Evolutionary conservation across 768 basidiomycete genomes (phyloP).

Genomic region (Panaeolus papilionaceus): DNA sequence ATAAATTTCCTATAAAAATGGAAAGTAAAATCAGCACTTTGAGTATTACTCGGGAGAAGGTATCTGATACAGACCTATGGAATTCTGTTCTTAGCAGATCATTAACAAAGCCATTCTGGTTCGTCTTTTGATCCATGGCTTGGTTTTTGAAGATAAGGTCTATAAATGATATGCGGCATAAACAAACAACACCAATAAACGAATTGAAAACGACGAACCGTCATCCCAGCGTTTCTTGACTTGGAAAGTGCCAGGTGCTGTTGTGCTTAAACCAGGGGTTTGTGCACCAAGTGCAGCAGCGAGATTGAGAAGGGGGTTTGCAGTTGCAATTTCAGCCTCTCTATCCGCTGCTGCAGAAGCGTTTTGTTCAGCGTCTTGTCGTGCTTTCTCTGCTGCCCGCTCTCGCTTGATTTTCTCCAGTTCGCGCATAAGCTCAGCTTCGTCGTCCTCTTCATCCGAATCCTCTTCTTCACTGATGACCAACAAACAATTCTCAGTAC

Average conservation of each 20-base stretch:
- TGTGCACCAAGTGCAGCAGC: conserved; percentile 87
- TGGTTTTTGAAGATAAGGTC: conserved; percentile 99
- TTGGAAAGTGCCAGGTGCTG: conserved; percentile 82
- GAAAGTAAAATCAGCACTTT: conserved; percentile 16
- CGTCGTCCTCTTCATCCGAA: conserved; percentile 79
- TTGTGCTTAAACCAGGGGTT: conserved; percentile 73
- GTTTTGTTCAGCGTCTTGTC: conserved; percentile 78
- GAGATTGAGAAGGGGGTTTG: conserved; percentile 89
- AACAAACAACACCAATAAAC: neutral
- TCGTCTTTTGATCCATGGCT: conserved; percentile 70
- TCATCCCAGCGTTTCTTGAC: conserved; percentile 97
- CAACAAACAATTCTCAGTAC: neutral
- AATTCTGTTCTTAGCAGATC: conserved; percentile 94
- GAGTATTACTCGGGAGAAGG: conserved; percentile 4
- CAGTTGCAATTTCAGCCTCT: conserved; percentile 85
- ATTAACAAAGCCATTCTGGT: conserved; percentile 88
- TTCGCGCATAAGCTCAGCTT: conserved; percentile 92
- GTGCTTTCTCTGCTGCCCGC: conserved; percentile 90
- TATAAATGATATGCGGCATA: conserved; percentile 33
- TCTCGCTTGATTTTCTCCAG: conserved; percentile 99
- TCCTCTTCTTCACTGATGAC: conserved; percentile 58
- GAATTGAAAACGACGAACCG: conserved; percentile 50
- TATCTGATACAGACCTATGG: conserved; percentile 70
- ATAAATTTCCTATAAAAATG: conserved; percentile 77
- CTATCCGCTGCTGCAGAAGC: conserved; percentile 63